Evolutionary conservation across 495 filamentous ascomycete species (phyloP).

Genomic region (Articulospora tetracladia): DNA sequence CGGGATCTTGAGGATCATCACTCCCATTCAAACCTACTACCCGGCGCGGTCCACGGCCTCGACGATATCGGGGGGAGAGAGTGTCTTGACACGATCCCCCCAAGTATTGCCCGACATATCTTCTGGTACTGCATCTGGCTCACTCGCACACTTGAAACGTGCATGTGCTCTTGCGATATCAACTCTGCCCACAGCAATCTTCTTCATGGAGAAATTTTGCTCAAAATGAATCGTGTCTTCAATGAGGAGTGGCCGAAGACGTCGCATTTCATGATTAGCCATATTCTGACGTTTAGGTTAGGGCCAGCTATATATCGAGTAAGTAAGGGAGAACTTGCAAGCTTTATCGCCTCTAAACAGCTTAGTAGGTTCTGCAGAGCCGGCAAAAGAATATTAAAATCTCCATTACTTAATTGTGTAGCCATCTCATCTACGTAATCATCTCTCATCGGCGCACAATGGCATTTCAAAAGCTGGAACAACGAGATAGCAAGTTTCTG

Average conservation of each 20-base stretch:
- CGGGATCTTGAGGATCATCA: no score
- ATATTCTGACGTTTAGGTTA: conserved; percentile 67
- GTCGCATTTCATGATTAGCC: conserved; percentile 91
- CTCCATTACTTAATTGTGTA: conserved; percentile 65
- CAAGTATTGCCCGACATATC: conserved; percentile 16
- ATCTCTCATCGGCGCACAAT: conserved; percentile 94
- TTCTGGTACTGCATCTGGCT: conserved; percentile 11
- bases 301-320: no score
- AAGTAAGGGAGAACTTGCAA: conserved; percentile 58
- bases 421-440: conserved; percentile 91
- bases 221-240: conserved; percentile 91
- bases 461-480: conserved; percentile 75
- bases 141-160: conserved; percentile 52
- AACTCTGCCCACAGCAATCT: conserved; percentile 58
- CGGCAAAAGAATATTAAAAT: conserved; percentile 64
- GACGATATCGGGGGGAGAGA: no score
- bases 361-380: conserved; percentile 76
- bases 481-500: conserved; percentile 77
- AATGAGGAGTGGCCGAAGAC: conserved; percentile 77
- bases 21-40: no score
- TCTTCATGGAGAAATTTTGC: conserved; percentile 76
- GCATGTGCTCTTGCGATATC: conserved; percentile 52
- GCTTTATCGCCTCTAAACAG: conserved; percentile 85
- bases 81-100: no score
- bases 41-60: no score